phyloP scores from a whole-genome alignment of 805 yeast genomes.

The Blastobotrys mokoenaii region DNA sequence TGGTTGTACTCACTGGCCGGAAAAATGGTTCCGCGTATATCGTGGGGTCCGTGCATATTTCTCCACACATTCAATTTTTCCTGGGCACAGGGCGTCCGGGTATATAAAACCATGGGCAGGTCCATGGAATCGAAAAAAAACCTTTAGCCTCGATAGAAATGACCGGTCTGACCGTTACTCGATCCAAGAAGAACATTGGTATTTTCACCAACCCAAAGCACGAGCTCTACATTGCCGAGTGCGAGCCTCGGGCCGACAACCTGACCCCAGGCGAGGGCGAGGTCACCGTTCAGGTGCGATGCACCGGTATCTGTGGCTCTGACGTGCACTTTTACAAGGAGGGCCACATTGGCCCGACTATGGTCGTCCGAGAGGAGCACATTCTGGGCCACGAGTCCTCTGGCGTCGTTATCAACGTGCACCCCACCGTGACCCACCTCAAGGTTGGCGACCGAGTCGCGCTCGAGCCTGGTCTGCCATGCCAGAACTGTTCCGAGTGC shows the following conservation, averaged over 20 bases:
- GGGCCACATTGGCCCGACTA: slow-evolving; percentile 47
- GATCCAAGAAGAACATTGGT: slow-evolving; percentile 17
- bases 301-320: slow-evolving; percentile 70
- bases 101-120: too few species aligned
- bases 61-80: too few species aligned
- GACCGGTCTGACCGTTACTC: not conserved
- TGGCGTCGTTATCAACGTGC: slow-evolving; percentile 40
- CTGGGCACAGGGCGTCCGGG: too few species aligned
- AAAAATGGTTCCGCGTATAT: too few species aligned
- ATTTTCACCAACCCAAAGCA: slow-evolving; percentile 25
- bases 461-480: slow-evolving; percentile 46
- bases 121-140: too few species aligned
- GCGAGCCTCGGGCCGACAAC: slow-evolving; percentile 19
- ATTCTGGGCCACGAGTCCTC: slow-evolving; percentile 54
- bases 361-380: slow-evolving; percentile 58
- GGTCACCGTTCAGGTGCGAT: slow-evolving; percentile 49
- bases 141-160: not conserved
- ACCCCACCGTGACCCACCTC: slow-evolving; percentile 38
- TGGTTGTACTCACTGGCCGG: too few species aligned
- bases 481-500: slow-evolving; percentile 33
- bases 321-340: slow-evolving; percentile 63
- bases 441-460: slow-evolving; percentile 40
- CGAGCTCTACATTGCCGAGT: slow-evolving; percentile 21
- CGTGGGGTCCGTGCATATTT: too few species aligned
- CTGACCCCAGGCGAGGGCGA: slow-evolving; percentile 31